Evolutionary conservation across 805 yeast genomes (phyloP).

Genomic region (Candida sithepensis): DNA sequence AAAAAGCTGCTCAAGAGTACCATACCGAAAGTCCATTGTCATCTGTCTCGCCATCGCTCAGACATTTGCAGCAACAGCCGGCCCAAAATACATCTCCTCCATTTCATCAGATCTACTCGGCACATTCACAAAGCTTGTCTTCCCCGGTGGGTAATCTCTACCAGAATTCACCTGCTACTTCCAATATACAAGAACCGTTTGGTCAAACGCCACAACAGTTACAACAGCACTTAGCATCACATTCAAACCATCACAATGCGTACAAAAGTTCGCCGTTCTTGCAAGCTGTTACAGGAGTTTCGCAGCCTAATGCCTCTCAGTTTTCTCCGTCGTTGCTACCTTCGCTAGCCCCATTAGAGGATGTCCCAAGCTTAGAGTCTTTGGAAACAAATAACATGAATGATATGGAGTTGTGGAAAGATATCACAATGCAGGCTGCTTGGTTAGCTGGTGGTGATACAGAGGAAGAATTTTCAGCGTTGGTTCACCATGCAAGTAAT

Average conservation of each 20-base stretch:
- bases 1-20: background rate
- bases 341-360: slow-evolving; percentile 32
- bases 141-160: background rate
- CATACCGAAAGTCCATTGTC: background rate
- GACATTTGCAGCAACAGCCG: background rate
- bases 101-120: background rate
- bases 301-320: slow-evolving; percentile 1
- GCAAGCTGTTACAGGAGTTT: background rate
- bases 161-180: background rate
- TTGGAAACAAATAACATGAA: slow-evolving; percentile 31
- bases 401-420: slow-evolving; percentile 67
- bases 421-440: slow-evolving; percentile 70
- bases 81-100: background rate
- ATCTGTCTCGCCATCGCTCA: background rate
- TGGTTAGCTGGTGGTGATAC: slow-evolving; percentile 58
- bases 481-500: slow-evolving; percentile 7
- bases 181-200: background rate
- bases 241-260: background rate
- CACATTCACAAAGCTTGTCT: background rate
- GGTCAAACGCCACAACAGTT: slow-evolving; percentile 1
- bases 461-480: slow-evolving; percentile 34
- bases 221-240: background rate
- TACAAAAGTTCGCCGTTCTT: background rate
- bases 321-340: slow-evolving; percentile 30
- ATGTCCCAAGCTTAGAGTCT: slow-evolving; percentile 34